These are phyloP conservation scores for Kluyveromyces sp. DNA, from an alignment of 1,139 yeast species.

Conservation along the genomic window DNA sequence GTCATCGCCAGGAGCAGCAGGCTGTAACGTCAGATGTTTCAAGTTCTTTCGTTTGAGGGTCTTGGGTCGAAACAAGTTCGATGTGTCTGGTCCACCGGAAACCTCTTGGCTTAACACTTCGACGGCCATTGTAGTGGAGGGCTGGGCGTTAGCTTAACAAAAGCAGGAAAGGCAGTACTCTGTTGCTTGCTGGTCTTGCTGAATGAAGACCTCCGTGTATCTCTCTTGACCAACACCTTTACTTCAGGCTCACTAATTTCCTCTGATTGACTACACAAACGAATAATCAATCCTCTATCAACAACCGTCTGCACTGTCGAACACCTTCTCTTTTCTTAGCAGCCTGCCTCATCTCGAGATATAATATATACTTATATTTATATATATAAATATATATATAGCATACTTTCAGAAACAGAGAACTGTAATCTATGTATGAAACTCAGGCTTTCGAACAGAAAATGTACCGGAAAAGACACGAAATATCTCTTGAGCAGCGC, in stretches of 20 bases:
- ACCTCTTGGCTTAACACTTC: not conserved
- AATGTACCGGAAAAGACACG: too few relatives aligned
- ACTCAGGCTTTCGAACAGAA: too few relatives aligned
- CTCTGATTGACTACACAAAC: not conserved
- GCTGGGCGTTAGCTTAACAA: not conserved
- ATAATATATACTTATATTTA: too few relatives aligned
- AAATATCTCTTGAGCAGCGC: too few relatives aligned
- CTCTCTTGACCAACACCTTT: too few relatives aligned
- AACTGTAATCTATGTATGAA: too few relatives aligned
- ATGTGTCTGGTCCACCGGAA: constrained; percentile 6
- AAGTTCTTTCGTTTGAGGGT: constrained; percentile 66
- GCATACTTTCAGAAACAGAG: too few relatives aligned
- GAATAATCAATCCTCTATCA: not conserved
- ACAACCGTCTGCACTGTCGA: not conserved
- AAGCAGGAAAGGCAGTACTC: not conserved
- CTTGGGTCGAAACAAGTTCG: constrained; percentile 39
- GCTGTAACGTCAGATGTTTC: constrained; percentile 54
- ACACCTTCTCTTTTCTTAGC: not conserved
- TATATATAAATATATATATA: too few relatives aligned
- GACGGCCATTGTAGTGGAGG: not conserved
- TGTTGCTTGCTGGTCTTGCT: not conserved
- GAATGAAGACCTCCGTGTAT: too few relatives aligned
- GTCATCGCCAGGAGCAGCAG: not conserved
- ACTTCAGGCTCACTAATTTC: too few relatives aligned
- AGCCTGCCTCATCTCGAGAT: not conserved